phyloP scores from a whole-genome alignment of 768 basidiomycete genomes.

The Xerocomellus intermedius region DNA sequence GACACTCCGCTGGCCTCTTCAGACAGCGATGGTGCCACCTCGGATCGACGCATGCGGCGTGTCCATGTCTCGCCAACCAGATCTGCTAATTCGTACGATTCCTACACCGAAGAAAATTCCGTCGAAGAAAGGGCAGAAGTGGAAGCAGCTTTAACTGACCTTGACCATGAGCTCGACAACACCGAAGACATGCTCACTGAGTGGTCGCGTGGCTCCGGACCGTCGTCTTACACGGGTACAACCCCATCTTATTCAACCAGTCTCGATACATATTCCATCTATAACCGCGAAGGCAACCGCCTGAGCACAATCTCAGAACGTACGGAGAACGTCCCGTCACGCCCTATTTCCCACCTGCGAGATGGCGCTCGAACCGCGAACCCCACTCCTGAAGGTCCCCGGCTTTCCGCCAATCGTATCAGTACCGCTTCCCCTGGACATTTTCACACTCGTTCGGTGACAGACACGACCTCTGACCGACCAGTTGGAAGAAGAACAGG shows the following conservation, averaged over 20 bases:
- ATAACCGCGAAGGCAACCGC: slow-evolving; percentile 44
- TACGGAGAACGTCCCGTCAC: slow-evolving; percentile 64
- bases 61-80: slow-evolving; percentile 54
- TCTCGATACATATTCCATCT: slow-evolving; percentile 38
- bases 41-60: slow-evolving; percentile 49
- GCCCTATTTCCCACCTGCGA: slow-evolving; percentile 51
- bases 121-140: slow-evolving; percentile 52
- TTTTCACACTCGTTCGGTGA: slow-evolving; percentile 53
- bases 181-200: slow-evolving; percentile 64
- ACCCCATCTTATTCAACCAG: slow-evolving; percentile 35
- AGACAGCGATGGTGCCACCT: slow-evolving; percentile 45
- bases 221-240: slow-evolving; percentile 32
- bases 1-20: slow-evolving; percentile 49
- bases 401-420: slow-evolving; percentile 45
- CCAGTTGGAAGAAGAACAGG: slow-evolving; percentile 55
- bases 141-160: slow-evolving; percentile 60
- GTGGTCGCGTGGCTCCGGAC: slow-evolving; percentile 55
- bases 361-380: slow-evolving; percentile 33
- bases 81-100: slow-evolving; percentile 41
- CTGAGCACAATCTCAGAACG: slow-evolving; percentile 79
- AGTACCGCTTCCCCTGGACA: slow-evolving; percentile 38
- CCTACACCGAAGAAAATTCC: slow-evolving; percentile 58
- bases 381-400: slow-evolving; percentile 44
- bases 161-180: slow-evolving; percentile 67
- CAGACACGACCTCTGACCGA: slow-evolving; percentile 51